Base-by-base conservation (phyloP, 306 rosid species). In the Castanea mollissima region DNA sequence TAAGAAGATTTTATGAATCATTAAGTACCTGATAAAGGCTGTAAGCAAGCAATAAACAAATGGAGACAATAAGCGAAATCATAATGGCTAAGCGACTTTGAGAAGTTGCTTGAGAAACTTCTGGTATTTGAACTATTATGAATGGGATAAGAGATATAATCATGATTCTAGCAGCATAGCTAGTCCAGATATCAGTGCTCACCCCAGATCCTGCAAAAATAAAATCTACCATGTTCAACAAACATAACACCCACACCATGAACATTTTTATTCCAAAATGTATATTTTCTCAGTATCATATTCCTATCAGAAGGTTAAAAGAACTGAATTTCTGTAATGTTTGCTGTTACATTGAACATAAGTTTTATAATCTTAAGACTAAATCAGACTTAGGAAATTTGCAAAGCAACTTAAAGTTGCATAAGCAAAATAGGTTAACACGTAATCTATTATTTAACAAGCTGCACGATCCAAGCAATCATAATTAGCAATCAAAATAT, bases 161-260 rank as follows among this genome's bases (percentile, higher is more conserved):
- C 99, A 96, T 93, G 77, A 96, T 93, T 77, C 79, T 87, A 62
- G 98, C 99, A 64, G 98, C 90, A 84, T 96, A 96, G 77, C 90
- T 87, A 71, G 99, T 93, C 99, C 97, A 93, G 58, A 91, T 90
- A 86, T 96, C 99, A 60, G 98, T 93, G 70, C 97, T 91, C 73
- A 96, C 97, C 78, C 99, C 99, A 88, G 99, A 91, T 74, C 92
- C 99, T 96, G 90, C 87, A 88, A 64, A 77, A 31, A 65, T 23
- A 23, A 23, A 21, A 10, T 41, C 46, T 41, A 41, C 46, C 46
- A 8, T 8, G 46, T 41, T 41, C 46, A 41, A 8, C 46, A 41
- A 41, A 41, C 46, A 41, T 0, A 41, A 41, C 3, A 41, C 46
- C 46, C 46, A 41, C 46, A 41, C 46, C 46, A 41, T 41, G 46